Conservation (phyloP, 73 alveolate genomes). For the Uronychia binucleata region DNA sequence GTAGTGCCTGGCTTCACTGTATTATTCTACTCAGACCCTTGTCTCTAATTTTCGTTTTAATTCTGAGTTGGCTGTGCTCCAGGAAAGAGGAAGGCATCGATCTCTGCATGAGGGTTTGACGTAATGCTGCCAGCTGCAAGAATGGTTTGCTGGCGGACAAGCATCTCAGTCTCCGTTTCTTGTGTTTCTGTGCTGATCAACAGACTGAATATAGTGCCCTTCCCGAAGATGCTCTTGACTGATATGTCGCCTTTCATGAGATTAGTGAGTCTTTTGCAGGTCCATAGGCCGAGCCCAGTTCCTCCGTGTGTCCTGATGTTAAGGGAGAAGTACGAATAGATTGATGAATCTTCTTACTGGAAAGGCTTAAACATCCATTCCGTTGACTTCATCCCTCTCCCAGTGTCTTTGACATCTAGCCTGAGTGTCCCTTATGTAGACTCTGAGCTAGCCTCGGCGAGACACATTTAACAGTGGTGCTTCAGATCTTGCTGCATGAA, state of each 20-base stretch:
- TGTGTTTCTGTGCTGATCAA: neutral
- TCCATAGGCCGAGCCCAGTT: slow-evolving; percentile 58
- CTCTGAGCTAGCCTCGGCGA: too few relatives aligned
- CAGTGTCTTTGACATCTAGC: neutral
- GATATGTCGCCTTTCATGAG: slow-evolving; percentile 37
- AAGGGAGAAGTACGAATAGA: neutral
- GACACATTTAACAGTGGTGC: too few relatives aligned
- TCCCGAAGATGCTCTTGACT: slow-evolving; percentile 28
- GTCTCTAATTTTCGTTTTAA: too few relatives aligned
- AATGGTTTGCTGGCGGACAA: neutral
- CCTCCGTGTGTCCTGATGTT: slow-evolving; percentile 53
- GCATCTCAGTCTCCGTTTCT: neutral
- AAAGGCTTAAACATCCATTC: neutral
- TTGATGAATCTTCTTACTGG: neutral
- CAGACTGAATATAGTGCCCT: slow-evolving; percentile 23
- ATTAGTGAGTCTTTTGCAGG: slow-evolving; percentile 25
- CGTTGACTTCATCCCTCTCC: neutral
- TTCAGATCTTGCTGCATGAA: too few relatives aligned
- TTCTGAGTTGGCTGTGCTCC: too few relatives aligned
- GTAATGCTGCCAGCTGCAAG: too few relatives aligned
- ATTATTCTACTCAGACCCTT: too few relatives aligned
- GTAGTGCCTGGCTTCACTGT: too few relatives aligned
- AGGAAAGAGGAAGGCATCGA: too few relatives aligned
- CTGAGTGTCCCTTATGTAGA: neutral
- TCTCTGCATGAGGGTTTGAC: too few relatives aligned